Percentiles rank a stretch among this genome's conserved stretches.
Conservation (phyloP, 106 monocot genomes). For the Gastrodia elata region DNA sequence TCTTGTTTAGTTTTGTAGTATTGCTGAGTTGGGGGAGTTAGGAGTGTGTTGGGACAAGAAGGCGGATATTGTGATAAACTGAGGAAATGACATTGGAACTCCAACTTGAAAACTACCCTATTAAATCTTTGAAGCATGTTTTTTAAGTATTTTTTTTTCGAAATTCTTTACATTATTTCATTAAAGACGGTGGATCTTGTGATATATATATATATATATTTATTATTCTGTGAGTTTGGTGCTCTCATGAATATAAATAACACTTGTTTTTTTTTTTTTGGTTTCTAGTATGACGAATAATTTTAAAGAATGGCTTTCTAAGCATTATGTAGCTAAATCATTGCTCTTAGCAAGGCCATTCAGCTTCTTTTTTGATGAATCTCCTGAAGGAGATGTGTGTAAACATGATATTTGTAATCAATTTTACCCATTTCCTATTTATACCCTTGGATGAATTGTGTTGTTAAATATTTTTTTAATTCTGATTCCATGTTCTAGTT, state of each 20-base stretch:
- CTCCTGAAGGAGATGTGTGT: conserved; percentile 14
- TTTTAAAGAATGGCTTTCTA: conserved; percentile 66
- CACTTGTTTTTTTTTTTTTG: neutral
- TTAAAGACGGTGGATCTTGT: neutral
- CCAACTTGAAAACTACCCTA: neutral
- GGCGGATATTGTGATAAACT: neutral
- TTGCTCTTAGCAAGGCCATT: conserved; percentile 72
- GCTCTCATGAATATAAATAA: neutral
- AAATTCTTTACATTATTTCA: neutral
- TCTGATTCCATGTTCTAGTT: neutral
- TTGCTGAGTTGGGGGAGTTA: neutral
- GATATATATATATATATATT: too few relatives aligned
- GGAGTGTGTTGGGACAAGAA: too few relatives aligned
- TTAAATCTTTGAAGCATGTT: neutral
- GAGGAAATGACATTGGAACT: neutral
- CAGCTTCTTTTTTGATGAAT: conserved; percentile 48
- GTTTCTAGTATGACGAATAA: conserved; percentile 40
- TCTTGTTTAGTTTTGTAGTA: neutral
- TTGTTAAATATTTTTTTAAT: neutral
- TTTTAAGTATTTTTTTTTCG: neutral
- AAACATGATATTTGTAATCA: conserved; percentile 23
- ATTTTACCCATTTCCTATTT: neutral
- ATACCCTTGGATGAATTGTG: neutral
- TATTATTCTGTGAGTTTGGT: neutral
- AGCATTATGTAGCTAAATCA: conserved; percentile 39